Evolutionary conservation across 345 rosid genomes (phyloP).

Genomic region (Bretschneidera sinensis): DNA sequence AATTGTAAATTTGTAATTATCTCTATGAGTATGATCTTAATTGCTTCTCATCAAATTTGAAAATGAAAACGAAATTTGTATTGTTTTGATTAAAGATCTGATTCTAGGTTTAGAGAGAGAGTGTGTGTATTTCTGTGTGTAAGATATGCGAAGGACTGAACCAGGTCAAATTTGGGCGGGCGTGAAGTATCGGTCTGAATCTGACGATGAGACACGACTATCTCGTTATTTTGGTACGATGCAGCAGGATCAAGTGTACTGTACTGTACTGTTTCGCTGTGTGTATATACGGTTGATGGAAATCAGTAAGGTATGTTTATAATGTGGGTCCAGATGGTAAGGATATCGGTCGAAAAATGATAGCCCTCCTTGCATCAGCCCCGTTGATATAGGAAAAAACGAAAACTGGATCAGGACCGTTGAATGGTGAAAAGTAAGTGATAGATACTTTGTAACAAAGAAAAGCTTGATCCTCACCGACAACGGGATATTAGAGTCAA

Average conservation of each 20-base stretch:
- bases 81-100: background rate
- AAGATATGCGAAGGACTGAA: background rate
- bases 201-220: background rate
- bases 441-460: background rate
- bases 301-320: no score
- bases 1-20: no score
- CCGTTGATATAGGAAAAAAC: background rate
- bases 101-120: conserved; percentile 1
- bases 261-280: no score
- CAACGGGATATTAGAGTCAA: background rate
- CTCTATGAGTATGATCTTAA: background rate
- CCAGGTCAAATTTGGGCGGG: conserved; percentile 18
- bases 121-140: background rate
- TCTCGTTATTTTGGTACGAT: background rate
- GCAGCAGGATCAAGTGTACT: conserved; percentile 9
- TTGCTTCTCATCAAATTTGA: conserved; percentile 5
- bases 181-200: background rate
- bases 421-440: background rate
- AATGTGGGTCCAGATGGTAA: no score
- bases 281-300: no score
- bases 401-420: background rate
- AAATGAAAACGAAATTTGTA: background rate
- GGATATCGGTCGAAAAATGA: no score
- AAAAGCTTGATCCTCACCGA: background rate
- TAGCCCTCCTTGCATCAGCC: no score